Evolutionary conservation across 2,329 filamentous ascomycete species (phyloP), one percentile per base, ranked within the genome.

Genomic region (Rutstroemia sp.): DNA sequence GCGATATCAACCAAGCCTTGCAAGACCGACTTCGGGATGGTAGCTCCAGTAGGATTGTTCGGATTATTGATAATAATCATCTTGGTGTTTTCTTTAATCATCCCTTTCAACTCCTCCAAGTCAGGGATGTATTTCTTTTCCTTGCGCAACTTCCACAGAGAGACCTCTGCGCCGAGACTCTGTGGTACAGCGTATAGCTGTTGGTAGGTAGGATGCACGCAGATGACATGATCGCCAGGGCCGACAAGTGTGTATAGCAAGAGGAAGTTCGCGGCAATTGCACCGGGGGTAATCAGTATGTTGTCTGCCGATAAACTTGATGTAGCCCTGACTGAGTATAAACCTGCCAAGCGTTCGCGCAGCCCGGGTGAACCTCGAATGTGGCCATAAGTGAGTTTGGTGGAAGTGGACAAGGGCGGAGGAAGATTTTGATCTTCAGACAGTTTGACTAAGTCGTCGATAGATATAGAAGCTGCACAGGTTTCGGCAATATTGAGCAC

Each of bases 151-250:
- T 81, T 83, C 90, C 90, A 95, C 10, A 92, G 70, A 44, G 84
- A 83, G 16, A 95, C 87, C 58, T 89, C 81, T 1, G 88, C 89
- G 0, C 90, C 90, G 5, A 95, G 73, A 39, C 83, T 86, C 62
- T 78, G 77, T 0, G 90, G 89, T 0, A 95, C 81, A 9, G 83
- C 76, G 67, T 92, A 94, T 1, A 95, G 78, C 65, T 94, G 89
- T 69, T 94, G 88, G 66, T 94, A 95, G 0, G 89, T 92, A 12
- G 91, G 90, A 68, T 91, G 89, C 57, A 94, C 87, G 66, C 88
- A 94, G 58, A 95, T 80, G 48, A 92, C 87, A 76, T 95, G 90
- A 67, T 95, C 89, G 0, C 85, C 87, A 0, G 83, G 81, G 0
- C 82, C 81, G 2, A 94, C 69, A 6, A 94, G 75, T 1, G 85